Evolutionary conservation across 805 yeast species (phyloP).

Genomic region (Yarrowia keelungensis): DNA sequence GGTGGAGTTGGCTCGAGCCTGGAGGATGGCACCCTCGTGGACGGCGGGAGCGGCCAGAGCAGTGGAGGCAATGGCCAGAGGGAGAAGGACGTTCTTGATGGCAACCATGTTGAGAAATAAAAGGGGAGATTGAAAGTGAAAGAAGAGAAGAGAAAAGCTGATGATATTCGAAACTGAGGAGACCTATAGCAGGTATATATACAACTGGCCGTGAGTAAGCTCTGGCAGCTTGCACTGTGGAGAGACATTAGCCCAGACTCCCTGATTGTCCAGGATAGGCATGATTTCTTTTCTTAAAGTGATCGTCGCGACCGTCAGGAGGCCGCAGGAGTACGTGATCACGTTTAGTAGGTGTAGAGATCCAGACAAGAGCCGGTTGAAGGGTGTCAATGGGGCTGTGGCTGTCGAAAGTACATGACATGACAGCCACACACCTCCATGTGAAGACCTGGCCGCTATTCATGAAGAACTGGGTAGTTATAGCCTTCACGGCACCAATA

Average conservation of each 20-base stretch:
- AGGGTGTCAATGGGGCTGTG: neutral
- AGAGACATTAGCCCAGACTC: neutral
- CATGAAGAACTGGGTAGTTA: neutral
- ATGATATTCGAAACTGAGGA: neutral
- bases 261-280: constrained; percentile 32
- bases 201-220: neutral
- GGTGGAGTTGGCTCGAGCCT: constrained; percentile 29
- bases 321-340: constrained; percentile 14
- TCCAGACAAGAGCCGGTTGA: neutral
- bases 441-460: neutral
- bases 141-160: constrained; percentile 7
- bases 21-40: constrained; percentile 7
- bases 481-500: neutral
- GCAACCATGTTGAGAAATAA: constrained; percentile 13
- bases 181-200: constrained; percentile 4
- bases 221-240: constrained; percentile 2
- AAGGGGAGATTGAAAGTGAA: neutral
- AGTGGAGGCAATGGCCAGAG: constrained; percentile 25
- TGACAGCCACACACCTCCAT: neutral
- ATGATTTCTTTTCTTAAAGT: constrained; percentile 10
- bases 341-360: neutral
- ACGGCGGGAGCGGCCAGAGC: constrained; percentile 16
- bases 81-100: constrained; percentile 29
- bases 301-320: constrained; percentile 35
- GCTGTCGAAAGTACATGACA: neutral